Evolutionary conservation across 768 basidiomycete species (phyloP).

Genomic region (Inosperma sp.): DNA sequence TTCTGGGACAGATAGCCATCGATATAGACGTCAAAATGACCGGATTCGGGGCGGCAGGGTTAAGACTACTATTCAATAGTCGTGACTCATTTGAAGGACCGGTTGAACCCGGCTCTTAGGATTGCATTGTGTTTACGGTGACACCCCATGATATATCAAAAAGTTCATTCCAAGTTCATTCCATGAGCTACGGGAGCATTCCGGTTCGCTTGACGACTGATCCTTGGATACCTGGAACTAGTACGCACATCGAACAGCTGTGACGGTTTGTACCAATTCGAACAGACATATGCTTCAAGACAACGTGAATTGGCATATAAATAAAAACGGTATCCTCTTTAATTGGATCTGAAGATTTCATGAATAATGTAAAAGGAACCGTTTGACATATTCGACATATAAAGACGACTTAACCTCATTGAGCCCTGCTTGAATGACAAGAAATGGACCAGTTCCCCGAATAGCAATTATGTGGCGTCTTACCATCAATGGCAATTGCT

Average conservation of each 20-base stretch:
- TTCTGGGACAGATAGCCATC: slow-evolving; percentile 57
- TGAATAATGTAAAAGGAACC: no score
- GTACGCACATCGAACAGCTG: slow-evolving; percentile 12
- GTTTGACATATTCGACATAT: no score
- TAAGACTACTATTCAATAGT: no score
- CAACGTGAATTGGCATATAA: no score
- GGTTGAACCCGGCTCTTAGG: slow-evolving; percentile 35
- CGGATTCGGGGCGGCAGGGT: slow-evolving; percentile 67
- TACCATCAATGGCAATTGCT: no score
- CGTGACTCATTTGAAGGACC: background rate
- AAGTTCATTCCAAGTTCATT: slow-evolving; percentile 54
- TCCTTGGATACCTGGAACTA: slow-evolving; percentile 41
- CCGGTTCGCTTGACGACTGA: slow-evolving; percentile 66
- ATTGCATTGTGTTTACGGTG: slow-evolving; percentile 60
- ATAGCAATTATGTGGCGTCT: no score
- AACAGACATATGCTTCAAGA: slow-evolving; percentile 1
- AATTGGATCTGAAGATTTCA: no score
- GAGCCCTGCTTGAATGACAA: no score
- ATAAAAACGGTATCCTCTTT: no score
- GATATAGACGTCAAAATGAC: slow-evolving; percentile 43
- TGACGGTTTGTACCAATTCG: background rate
- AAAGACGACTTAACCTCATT: no score
- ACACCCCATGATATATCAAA: slow-evolving; percentile 52
- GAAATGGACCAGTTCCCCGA: no score
- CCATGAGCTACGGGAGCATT: slow-evolving; percentile 53